A percentile compares a stretch with the other conserved stretches of the same genome.
These are phyloP conservation scores for Polychaeton citri DNA, from an alignment of 2,329 filamentous ascomycete species.

Conservation along the genomic window DNA sequence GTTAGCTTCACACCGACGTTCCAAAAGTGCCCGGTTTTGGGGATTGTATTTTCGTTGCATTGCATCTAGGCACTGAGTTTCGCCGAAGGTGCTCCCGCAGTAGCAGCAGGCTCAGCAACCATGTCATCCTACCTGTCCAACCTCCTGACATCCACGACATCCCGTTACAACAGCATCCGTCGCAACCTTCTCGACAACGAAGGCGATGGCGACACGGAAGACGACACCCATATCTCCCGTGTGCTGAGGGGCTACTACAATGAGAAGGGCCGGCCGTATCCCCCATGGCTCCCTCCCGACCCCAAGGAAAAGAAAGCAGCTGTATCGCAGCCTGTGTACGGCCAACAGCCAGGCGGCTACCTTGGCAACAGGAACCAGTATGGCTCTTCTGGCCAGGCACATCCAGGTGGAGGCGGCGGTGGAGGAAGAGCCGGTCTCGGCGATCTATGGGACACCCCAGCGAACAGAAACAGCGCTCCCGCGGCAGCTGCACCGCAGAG, in stretches of 20 bases:
- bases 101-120: too few species aligned
- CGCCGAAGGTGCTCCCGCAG: too few species aligned
- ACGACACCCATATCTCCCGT: slow-evolving; percentile 89
- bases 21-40: too few species aligned
- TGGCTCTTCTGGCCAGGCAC: not conserved
- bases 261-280: slow-evolving; percentile 71
- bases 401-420: slow-evolving; percentile 12
- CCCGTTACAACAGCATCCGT: slow-evolving; percentile 45
- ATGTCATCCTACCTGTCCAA: slow-evolving; percentile 78
- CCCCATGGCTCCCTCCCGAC: slow-evolving; percentile 78
- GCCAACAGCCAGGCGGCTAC: slow-evolving; percentile 16
- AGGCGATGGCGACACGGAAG: slow-evolving; percentile 47
- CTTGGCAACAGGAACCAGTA: slow-evolving; percentile 16
- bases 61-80: too few species aligned
- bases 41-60: too few species aligned
- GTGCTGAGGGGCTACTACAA: slow-evolving; percentile 86
- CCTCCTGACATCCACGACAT: slow-evolving; percentile 44
- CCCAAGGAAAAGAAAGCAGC: slow-evolving; percentile 49
- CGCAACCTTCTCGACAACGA: slow-evolving; percentile 53
- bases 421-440: slow-evolving; percentile 24
- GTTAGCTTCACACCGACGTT: too few species aligned
- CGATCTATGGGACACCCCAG: slow-evolving; percentile 44
- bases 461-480: slow-evolving; percentile 18
- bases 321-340: slow-evolving; percentile 20
- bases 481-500: slow-evolving; percentile 29